phyloP scores from a whole-genome alignment of 1,284 basidiomycete genomes.

The Tilletia caries region DNA sequence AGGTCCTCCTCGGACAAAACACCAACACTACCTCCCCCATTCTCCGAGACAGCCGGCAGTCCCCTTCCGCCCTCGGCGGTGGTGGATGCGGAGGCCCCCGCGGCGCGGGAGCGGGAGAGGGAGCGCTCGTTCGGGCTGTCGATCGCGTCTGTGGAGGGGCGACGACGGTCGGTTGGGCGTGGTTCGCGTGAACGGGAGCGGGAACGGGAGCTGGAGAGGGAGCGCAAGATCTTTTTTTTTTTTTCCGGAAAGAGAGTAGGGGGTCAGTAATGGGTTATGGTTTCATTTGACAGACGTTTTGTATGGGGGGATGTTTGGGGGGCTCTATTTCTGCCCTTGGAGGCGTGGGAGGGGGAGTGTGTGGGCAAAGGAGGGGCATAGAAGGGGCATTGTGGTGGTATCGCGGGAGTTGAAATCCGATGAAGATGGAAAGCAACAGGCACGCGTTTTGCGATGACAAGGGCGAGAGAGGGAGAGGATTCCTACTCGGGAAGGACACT shows the following conservation, averaged over 20 bases:
- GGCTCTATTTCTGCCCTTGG: too few species aligned
- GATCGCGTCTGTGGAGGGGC: neutral
- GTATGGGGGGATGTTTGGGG: too few species aligned
- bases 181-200: conserved; percentile 7
- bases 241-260: too few species aligned
- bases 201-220: conserved; percentile 1
- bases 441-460: too few species aligned
- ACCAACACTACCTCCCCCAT: neutral
- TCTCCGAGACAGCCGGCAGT: conserved; percentile 1
- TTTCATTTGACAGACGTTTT: neutral
- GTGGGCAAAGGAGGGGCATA: too few species aligned
- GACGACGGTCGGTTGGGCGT: neutral
- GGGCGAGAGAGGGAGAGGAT: neutral
- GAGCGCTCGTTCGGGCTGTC: neutral
- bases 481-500: neutral
- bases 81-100: neutral
- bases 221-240: conserved; percentile 10
- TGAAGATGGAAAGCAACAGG: too few species aligned
- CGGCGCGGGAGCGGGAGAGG: neutral
- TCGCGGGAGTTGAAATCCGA: too few species aligned
- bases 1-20: neutral
- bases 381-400: too few species aligned
- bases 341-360: too few species aligned
- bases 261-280: neutral
- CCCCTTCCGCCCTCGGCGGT: neutral